Evolutionary conservation across 169 alveolate genomes (phyloP), one percentile per base, ranked within the genome.

Genomic region (Babesia sp.): DNA sequence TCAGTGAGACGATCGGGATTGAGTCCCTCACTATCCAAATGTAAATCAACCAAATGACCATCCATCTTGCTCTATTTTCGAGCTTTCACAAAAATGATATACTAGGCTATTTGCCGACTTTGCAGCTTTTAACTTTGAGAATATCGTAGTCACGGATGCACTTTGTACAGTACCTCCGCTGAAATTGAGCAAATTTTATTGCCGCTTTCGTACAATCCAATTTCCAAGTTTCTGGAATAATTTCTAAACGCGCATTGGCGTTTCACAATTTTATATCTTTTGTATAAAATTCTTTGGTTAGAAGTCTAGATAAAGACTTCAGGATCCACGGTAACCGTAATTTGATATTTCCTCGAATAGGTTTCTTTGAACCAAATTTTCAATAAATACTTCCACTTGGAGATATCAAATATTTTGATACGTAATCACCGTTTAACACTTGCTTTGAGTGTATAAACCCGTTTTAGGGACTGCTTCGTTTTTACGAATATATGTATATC

Each of bases 381-480:
- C n/a, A n/a, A n/a, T n/a, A n/a, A n/a, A n/a, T n/a, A n/a, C n/a
- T n/a, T n/a, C n/a, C n/a, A n/a, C n/a, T n/a, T n/a, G n/a, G n/a
- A n/a, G n/a, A n/a, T n/a, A n/a, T n/a, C n/a, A n/a, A n/a, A n/a
- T n/a, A n/a, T n/a, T n/a, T n/a, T n/a, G n/a, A n/a, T n/a, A n/a
- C n/a, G n/a, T n/a, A n/a, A n/a, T n/a, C n/a, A n/a, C n/a, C n/a
- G n/a, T n/a, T 11, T 41, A 41, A 41, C 48, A 41, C 16, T 16
- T 16, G 48, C 48, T 41, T 41, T 41, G 48, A 16, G 48, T 44
- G 8, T 55, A 4, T 44, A 7, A 18, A 29, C 53, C 69, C 53
- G 20, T 18, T 45, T 58, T 58, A 29, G 69, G 69, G 53, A 51
- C 26, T 4, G 34, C 69, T 58, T 24, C 69, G 69, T 58, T 58